Evolutionary conservation across 139 green algal species (phyloP).

Genomic region (Pleodorina starrii): DNA sequence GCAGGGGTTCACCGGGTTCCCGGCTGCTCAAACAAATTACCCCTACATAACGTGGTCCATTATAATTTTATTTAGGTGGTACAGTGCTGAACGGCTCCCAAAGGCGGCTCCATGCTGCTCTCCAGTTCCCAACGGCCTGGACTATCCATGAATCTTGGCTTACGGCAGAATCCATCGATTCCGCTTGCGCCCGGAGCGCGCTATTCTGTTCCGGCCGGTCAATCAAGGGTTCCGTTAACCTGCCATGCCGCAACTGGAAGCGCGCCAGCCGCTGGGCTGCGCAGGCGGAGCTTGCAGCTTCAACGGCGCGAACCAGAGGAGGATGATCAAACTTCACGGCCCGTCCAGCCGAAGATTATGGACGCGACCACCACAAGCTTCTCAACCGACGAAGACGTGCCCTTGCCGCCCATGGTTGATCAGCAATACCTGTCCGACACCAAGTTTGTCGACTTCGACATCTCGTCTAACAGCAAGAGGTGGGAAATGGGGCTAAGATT

Average conservation of each 20-base stretch:
- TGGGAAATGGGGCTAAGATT: not conserved
- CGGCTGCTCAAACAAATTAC: no score
- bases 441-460: slow-evolving; percentile 46
- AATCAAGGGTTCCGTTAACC: not conserved
- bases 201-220: no score
- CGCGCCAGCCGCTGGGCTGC: not conserved
- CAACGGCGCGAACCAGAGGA: not conserved
- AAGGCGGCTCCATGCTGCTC: no score
- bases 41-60: no score
- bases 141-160: no score
- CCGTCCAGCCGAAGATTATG: not conserved
- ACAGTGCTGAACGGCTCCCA: no score
- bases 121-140: no score
- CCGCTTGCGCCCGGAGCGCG: no score
- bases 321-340: not conserved
- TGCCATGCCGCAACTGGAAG: not conserved
- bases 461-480: slow-evolving; percentile 52
- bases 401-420: not conserved
- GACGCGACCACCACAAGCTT: not conserved
- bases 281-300: not conserved
- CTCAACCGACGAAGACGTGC: slow-evolving; percentile 2
- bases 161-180: no score
- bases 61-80: no score
- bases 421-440: slow-evolving; percentile 47
- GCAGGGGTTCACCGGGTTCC: no score